Evolutionary conservation across 306 rosid genomes (phyloP), one percentile per base, ranked within the genome.

Genomic region (Senna siamea): DNA sequence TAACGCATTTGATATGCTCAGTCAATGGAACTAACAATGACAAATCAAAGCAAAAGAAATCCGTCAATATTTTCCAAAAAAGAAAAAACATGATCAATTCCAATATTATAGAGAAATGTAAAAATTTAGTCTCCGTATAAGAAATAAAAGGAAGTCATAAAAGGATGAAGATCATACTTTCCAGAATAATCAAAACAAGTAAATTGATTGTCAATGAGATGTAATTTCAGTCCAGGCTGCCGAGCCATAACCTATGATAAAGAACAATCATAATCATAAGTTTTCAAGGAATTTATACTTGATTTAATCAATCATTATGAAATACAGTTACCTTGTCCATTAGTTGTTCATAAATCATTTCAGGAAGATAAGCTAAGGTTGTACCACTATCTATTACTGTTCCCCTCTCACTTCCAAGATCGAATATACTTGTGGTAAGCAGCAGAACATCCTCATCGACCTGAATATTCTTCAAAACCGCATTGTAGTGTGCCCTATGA

Each of bases 361-460:
- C 46, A 14, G 98, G 92, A 79, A 95, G 76, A 79, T 86, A 95
- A 80, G 92, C 95, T 84, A 95, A 80, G 54, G 99, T 95, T 66
- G 99, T 92, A 62, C 99, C 99, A 66, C 99, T 95, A 74, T 95
- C 99, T 53, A 95, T 86, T 51, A 92, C 84, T 28, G 93, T 84
- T 88, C 83, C 89, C 71, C 73, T 87, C 59, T 76, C 81, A 62
- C 13, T 66, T 83, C 82, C 83, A 63, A 83, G 28, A 50, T 72
- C 89, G 74, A 90, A 90, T 54, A 81, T 54, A 80, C 88, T 90
- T 10, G 79, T 44, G 40, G 97, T 90, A 72, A 95, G 88, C 32
- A 79, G 20, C 64, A 95, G 62, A 80, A 66, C 14, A 3, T 86
- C 90, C 60, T 80, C 79, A 67, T 76, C 90, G 37, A 92, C 96